These are phyloP conservation scores for Cinnamomum micranthum DNA, from an alignment of 164 flowering plant species.

Conservation along the genomic window DNA sequence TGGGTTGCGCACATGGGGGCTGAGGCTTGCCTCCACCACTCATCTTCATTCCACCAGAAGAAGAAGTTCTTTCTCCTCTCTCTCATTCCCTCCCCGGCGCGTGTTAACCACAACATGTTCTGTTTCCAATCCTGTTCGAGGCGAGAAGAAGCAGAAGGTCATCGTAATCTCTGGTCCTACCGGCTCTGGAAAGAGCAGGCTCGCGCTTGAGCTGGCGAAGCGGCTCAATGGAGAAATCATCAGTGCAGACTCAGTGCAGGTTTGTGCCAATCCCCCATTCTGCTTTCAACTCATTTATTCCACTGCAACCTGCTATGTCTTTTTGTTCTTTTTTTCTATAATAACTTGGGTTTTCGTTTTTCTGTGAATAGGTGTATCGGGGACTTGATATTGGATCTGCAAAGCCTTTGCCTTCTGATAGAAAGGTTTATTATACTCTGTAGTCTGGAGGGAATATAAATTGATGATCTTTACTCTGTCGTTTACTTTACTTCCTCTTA, in stretches of 20 bases:
- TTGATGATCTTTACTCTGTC: background rate
- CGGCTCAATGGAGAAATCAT: constrained; percentile 89
- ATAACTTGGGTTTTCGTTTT: background rate
- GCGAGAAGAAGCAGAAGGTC: constrained; percentile 53
- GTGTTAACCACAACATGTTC: constrained; percentile 26
- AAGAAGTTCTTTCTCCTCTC: background rate
- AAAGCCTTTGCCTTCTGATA: constrained; percentile 68
- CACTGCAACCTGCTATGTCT: background rate
- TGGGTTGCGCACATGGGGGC: constrained; percentile 17
- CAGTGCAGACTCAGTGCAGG: constrained; percentile 99
- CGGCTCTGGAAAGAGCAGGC: constrained; percentile 82
- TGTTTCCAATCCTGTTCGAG: constrained; percentile 6
- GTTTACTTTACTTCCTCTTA: background rate
- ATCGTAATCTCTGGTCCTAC: constrained; percentile 94
- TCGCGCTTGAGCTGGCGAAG: constrained; percentile 84
- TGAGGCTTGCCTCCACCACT: constrained; percentile 16
- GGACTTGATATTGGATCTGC: constrained; percentile 97
- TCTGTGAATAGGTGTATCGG: constrained; percentile 56
- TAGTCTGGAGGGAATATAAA: background rate
- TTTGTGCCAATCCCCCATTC: constrained; percentile 7
- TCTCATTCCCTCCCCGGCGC: constrained; percentile 18
- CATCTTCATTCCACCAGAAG: constrained; percentile 4
- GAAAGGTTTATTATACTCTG: constrained; percentile 45
- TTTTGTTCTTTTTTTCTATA: background rate
- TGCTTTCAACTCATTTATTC: background rate